These are phyloP conservation scores for Fusarium sp. DNA, from an alignment of 2,329 filamentous ascomycete species.

Conservation along the genomic window DNA sequence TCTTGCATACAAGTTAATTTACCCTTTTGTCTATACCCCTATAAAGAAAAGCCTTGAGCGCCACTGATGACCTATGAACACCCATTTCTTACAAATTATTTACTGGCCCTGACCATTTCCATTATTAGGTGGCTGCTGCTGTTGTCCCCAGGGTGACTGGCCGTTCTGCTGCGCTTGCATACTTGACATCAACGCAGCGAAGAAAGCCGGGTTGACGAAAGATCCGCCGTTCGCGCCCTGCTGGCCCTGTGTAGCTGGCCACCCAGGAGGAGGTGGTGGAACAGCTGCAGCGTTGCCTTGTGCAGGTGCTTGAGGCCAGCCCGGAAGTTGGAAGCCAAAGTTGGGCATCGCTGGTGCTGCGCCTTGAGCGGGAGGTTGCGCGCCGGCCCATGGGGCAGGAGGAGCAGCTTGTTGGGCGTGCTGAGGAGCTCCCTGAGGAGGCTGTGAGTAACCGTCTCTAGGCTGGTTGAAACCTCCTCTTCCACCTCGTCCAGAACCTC, in stretches of 20 bases:
- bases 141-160: slow-evolving; percentile 46
- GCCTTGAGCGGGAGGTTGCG: slow-evolving; percentile 29
- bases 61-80: slow-evolving; percentile 25
- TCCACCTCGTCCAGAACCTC: slow-evolving; percentile 55
- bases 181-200: slow-evolving; percentile 62
- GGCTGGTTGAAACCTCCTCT: slow-evolving; percentile 50
- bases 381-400: slow-evolving; percentile 29
- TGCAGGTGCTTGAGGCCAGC: slow-evolving; percentile 54
- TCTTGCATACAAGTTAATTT: neutral
- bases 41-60: slow-evolving; percentile 22
- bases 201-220: slow-evolving; percentile 69
- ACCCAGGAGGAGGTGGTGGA: slow-evolving; percentile 57
- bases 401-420: slow-evolving; percentile 50
- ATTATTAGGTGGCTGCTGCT: slow-evolving; percentile 47
- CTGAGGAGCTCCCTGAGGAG: slow-evolving; percentile 48
- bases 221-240: slow-evolving; percentile 52
- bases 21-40: slow-evolving; percentile 38
- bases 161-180: slow-evolving; percentile 53
- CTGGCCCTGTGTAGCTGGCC: slow-evolving; percentile 48
- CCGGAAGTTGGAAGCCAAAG: slow-evolving; percentile 59
- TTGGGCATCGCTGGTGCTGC: slow-evolving; percentile 46
- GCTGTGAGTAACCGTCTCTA: slow-evolving; percentile 57
- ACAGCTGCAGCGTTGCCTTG: slow-evolving; percentile 47
- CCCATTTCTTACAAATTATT: neutral
- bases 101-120: slow-evolving; percentile 45